Percentiles rank a stretch among this genome's conserved stretches.
phyloP scores from a whole-genome alignment of 169 alveolate species.

The Plasmodium sp. region DNA sequence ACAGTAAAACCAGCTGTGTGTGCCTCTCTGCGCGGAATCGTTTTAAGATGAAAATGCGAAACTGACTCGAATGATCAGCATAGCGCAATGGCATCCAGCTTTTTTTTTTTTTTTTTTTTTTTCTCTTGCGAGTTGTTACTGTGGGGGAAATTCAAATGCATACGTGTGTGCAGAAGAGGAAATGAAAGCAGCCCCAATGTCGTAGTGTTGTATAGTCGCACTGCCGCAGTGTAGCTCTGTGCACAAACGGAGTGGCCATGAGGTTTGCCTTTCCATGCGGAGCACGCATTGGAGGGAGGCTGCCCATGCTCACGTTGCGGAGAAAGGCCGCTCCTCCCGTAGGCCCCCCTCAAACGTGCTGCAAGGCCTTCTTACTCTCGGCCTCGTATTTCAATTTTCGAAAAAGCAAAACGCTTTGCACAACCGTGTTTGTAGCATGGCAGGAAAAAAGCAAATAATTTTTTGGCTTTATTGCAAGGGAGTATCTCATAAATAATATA shows the following conservation, averaged over 20 bases:
- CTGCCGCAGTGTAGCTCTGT: background rate
- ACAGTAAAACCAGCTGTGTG: background rate
- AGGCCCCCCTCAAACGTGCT: background rate
- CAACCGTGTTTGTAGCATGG: conserved; percentile 89
- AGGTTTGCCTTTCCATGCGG: background rate
- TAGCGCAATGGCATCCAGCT: background rate
- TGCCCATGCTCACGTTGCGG: background rate
- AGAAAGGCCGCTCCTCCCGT: background rate
- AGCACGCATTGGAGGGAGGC: background rate
- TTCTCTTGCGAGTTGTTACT: background rate
- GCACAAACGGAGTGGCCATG: background rate
- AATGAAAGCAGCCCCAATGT: background rate
- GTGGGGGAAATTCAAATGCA: background rate
- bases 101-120: too few species aligned
- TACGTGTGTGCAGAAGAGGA: background rate
- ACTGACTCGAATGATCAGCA: background rate
- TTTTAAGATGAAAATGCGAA: background rate
- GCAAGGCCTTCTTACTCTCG: background rate
- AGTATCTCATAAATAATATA: conserved; percentile 92
- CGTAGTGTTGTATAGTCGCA: background rate
- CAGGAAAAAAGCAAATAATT: conserved; percentile 90
- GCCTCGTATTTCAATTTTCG: conserved; percentile 57
- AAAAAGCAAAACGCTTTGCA: conserved; percentile 82
- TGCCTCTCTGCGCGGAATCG: background rate
- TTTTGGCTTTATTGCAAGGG: conserved; percentile 91